Evolutionary conservation across 352 stramenopile species (phyloP), one percentile per base, ranked within the genome.

Genomic region (Thalassiosira hispida): DNA sequence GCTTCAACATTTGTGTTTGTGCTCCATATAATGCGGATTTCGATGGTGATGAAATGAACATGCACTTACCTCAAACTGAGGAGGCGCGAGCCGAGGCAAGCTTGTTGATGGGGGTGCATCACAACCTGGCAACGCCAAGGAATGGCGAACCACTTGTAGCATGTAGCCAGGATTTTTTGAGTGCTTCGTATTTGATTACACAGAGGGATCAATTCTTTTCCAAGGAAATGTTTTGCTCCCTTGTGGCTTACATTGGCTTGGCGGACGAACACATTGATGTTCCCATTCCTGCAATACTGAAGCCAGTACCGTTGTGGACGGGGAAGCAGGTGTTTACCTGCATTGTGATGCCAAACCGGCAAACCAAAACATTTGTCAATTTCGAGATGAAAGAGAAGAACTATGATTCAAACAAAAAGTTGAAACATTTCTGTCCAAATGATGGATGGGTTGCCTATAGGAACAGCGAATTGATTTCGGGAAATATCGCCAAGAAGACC

Each of bases 1-100:
- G 98, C 18, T 99, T 99, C 88, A 99, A 99, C 89, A 98, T 99
- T 88, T 99, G 97, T 73, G 97, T 98, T 35, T 99, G 97, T 88
- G 96, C 97, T 55, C 97, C 98, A 29, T 99, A 99, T 87, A 99
- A 99, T 76, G 97, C 97, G 38, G 98, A 99, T 87, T 99, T 99
- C 79, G 97, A 99, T 87, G 97, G 97, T 66, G 96, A 98, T 73
- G 97, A 98, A 89, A 99, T 99, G 97, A 99, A 99, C 86, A 98
- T 99, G 94, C 94, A 97, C 78, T 83, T 99, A 20, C 98, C 98
- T 22, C 98, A 99, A 88, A 99, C 97, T 0, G 97, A 99, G 77
- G 97, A 99, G 73, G 98, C 98, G 18, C 92, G 97, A 33, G 95
- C 96, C 4, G 98, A 99, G 82, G 97, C 97, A 0, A 95, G 95